Evolutionary conservation across 2,329 filamentous ascomycete genomes (phyloP).

Genomic region (Verticillium nonalfalfae): DNA sequence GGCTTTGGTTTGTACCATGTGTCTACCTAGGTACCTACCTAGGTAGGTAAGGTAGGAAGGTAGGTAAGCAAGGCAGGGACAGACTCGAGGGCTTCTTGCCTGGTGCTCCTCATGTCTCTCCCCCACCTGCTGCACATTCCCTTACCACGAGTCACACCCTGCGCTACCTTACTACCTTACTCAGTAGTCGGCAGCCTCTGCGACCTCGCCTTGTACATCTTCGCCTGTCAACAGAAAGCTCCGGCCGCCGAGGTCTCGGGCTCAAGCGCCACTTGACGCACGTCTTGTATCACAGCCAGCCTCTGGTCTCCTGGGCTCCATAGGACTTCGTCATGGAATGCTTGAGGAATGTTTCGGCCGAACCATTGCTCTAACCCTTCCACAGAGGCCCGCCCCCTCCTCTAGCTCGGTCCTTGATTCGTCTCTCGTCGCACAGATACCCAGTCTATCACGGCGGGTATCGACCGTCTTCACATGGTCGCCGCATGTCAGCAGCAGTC

Average conservation of each 20-base stretch:
- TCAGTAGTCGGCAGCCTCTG: too few relatives aligned
- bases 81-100: too few relatives aligned
- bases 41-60: too few relatives aligned
- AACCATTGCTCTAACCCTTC: neutral
- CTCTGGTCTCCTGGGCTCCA: neutral
- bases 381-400: neutral
- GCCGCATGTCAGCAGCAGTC: too few relatives aligned
- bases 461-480: neutral
- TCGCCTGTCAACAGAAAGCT: slow-evolving; percentile 2
- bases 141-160: neutral
- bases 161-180: neutral
- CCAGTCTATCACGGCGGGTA: neutral
- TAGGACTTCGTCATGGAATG: slow-evolving; percentile 19
- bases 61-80: too few relatives aligned
- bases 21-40: too few relatives aligned
- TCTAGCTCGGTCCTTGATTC: neutral
- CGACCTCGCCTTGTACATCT: neutral
- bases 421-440: neutral
- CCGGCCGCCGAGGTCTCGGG: slow-evolving; percentile 9
- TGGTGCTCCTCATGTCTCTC: neutral
- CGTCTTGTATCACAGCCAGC: slow-evolving; percentile 24
- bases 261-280: slow-evolving; percentile 29
- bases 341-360: slow-evolving; percentile 19
- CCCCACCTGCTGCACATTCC: neutral
- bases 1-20: too few relatives aligned